phyloP scores from a whole-genome alignment of 2,329 filamentous ascomycete species.

The Aotearoamyces nothofagi region DNA sequence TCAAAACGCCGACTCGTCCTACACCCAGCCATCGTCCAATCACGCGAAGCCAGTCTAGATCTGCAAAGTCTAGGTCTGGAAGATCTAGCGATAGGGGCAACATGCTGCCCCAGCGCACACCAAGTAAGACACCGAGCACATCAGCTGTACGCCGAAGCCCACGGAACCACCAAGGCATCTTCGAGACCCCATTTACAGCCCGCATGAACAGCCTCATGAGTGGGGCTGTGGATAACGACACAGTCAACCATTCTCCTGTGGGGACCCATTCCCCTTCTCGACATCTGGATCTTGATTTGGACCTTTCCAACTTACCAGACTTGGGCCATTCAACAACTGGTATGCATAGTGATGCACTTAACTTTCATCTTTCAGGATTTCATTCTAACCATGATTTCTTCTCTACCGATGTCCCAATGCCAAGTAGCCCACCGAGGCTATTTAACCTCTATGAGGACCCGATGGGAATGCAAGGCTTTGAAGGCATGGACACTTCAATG shows the following conservation, averaged over 20 bases:
- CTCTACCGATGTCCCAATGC: slow-evolving; percentile 27
- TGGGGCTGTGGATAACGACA: slow-evolving; percentile 14
- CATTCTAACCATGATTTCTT: slow-evolving; percentile 23
- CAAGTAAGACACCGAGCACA: slow-evolving; percentile 12
- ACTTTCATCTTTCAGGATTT: slow-evolving; percentile 12
- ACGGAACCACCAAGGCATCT: slow-evolving; percentile 10
- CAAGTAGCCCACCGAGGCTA: slow-evolving; percentile 26
- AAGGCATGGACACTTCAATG: slow-evolving; percentile 8
- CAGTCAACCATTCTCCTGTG: not conserved
- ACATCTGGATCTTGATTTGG: slow-evolving; percentile 10
- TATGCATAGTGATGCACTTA: slow-evolving; percentile 6
- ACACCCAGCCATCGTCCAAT: slow-evolving; percentile 18
- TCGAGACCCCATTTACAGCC: slow-evolving; percentile 21
- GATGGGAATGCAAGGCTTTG: slow-evolving; percentile 8
- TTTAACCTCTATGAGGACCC: slow-evolving; percentile 20
- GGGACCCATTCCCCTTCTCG: slow-evolving; percentile 8
- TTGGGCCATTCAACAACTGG: slow-evolving; percentile 9
- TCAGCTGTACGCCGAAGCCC: slow-evolving; percentile 13
- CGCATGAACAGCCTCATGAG: slow-evolving; percentile 18
- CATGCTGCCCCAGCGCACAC: slow-evolving; percentile 12
- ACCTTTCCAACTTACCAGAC: slow-evolving; percentile 15
- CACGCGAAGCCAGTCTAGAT: slow-evolving; percentile 17
- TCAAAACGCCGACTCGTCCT: slow-evolving; percentile 19
- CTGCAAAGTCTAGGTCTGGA: slow-evolving; percentile 15
- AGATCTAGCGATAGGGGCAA: slow-evolving; percentile 7